Percentiles rank a stretch among this genome's conserved stretches.
Conservation (phyloP, 805 yeast species). For the Starmera amethionina region DNA sequence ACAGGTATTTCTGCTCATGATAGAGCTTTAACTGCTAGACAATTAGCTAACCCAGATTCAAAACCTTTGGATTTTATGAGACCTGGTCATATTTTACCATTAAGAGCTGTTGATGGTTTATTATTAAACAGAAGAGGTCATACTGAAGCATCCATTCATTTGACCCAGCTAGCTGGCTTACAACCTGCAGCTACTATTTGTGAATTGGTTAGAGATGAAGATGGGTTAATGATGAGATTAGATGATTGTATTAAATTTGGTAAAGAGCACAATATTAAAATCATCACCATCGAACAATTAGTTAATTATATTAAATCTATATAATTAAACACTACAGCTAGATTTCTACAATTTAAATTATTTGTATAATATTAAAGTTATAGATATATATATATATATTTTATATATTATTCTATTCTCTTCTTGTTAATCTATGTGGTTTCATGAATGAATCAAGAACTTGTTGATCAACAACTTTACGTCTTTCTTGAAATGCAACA, state of each 20-base stretch:
- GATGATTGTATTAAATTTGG: conserved; percentile 75
- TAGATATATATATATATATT: too few species aligned
- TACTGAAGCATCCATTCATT: conserved; percentile 93
- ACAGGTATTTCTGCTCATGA: conserved; percentile 96
- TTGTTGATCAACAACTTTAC: conserved; percentile 55
- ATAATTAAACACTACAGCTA: too few species aligned
- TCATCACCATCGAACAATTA: conserved; percentile 72
- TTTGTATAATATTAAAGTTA: background rate
- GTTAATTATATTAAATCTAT: conserved; percentile 36
- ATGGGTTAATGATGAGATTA: conserved; percentile 92
- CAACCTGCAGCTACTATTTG: conserved; percentile 88
- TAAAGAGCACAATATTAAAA: conserved; percentile 47
- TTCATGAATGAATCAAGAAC: conserved; percentile 63
- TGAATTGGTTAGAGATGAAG: conserved; percentile 86
- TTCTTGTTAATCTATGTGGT: conserved; percentile 64
- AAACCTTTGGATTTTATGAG: conserved; percentile 61
- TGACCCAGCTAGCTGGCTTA: conserved; percentile 66
- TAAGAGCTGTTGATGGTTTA: conserved; percentile 84
- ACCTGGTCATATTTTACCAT: conserved; percentile 93
- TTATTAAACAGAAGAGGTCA: conserved; percentile 82
- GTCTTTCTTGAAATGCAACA: conserved; percentile 68
- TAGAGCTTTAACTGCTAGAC: conserved; percentile 72
- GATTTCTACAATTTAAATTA: conserved; percentile 1
- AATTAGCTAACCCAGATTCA: conserved; percentile 52
- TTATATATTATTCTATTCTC: conserved; percentile 25